Evolutionary conservation across 352 stramenopile genomes (phyloP).

Genomic region (Phytophthora agathidicida): DNA sequence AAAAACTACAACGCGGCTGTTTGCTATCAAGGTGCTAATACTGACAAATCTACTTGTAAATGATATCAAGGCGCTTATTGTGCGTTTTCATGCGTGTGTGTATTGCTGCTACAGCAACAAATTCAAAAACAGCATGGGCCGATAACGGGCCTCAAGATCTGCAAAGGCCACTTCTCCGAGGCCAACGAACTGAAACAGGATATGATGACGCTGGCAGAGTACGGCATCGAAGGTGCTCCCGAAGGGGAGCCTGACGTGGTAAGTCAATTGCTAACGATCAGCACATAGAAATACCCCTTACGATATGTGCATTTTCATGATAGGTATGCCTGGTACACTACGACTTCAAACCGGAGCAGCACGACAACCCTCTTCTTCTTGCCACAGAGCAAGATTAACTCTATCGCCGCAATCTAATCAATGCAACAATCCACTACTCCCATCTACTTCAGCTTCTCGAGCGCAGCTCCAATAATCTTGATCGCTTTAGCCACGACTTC

Average conservation of each 20-base stretch:
- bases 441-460: conserved; percentile 37
- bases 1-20: conserved; percentile 58
- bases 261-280: neutral
- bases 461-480: conserved; percentile 29
- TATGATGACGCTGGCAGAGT: conserved; percentile 56
- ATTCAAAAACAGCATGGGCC: conserved; percentile 59
- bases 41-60: neutral
- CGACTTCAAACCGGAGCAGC: conserved; percentile 67
- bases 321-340: conserved; percentile 62
- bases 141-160: conserved; percentile 63
- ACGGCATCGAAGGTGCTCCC: conserved; percentile 52
- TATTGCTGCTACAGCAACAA: conserved; percentile 45
- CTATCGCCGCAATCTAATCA: neutral
- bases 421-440: neutral
- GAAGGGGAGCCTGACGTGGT: conserved; percentile 49
- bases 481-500: conserved; percentile 42
- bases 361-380: conserved; percentile 65
- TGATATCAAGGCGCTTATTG: neutral
- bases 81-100: neutral
- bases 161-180: conserved; percentile 62
- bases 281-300: neutral
- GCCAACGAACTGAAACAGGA: conserved; percentile 56
- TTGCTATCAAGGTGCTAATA: conserved; percentile 48
- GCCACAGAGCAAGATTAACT: conserved; percentile 44
- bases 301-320: conserved; percentile 2